Conservation (phyloP, 345 rosid species). For the Microcos paniculata region DNA sequence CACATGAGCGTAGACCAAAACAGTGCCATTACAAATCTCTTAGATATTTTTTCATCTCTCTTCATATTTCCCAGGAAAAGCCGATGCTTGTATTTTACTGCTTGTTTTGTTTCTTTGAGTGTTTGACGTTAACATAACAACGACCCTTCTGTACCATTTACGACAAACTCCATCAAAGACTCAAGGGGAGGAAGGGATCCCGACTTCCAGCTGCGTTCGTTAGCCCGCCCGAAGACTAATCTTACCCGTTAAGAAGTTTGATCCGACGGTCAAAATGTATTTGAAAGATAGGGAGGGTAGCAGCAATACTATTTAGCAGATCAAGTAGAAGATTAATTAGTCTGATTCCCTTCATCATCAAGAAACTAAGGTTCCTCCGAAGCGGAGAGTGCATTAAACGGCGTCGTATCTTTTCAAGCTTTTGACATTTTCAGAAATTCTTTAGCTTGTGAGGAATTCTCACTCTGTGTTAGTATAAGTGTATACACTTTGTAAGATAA, state of each 20-base stretch:
- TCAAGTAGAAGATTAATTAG: no score
- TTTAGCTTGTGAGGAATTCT: no score
- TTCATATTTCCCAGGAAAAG: not conserved
- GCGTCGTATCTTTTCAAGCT: no score
- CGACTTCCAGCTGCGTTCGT: not conserved
- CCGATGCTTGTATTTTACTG: not conserved
- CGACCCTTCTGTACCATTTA: not conserved
- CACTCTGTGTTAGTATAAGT: no score
- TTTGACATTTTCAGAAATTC: no score
- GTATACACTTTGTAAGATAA: no score
- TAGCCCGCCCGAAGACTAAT: not conserved
- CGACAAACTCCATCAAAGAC: not conserved
- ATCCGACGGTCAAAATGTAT: no score
- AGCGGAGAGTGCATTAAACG: no score
- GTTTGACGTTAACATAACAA: slow-evolving; percentile 11
- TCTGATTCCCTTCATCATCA: no score
- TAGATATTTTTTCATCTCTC: not conserved
- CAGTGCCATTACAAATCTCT: not conserved
- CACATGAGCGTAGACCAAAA: not conserved
- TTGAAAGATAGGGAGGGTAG: no score
- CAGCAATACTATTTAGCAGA: no score
- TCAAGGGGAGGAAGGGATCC: not conserved
- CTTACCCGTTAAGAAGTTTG: not conserved
- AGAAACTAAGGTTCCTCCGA: no score
- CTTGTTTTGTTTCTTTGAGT: not conserved